Conservation (phyloP, 225 moss, liverwort and hornwort genomes). For the Sphagnum tenellum region DNA sequence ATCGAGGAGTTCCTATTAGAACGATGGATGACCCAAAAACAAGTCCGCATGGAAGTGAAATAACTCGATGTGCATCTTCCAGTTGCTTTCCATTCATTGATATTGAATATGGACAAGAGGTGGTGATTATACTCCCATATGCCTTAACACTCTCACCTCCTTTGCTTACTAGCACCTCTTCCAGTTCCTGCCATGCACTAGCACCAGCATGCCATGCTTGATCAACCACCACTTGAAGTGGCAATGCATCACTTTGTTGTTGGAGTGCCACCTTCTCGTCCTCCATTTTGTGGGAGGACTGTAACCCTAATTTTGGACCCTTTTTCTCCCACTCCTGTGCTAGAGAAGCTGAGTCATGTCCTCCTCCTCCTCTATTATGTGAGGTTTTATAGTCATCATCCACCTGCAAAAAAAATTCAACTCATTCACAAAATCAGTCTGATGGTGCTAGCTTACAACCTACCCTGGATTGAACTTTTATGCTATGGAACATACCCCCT, state of each 20-base stretch:
- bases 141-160: not conserved
- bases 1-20: conserved; percentile 33
- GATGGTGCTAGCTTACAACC: no score
- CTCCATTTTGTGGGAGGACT: not conserved
- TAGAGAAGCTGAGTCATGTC: not conserved
- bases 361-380: no score
- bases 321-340: not conserved
- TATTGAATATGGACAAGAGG: conserved; percentile 34
- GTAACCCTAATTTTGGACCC: not conserved
- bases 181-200: conserved; percentile 43
- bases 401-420: no score
- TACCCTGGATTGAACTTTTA: no score
- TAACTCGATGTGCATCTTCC: conserved; percentile 24
- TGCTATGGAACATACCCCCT: no score
- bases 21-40: conserved; percentile 54
- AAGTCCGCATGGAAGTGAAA: conserved; percentile 48
- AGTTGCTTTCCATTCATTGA: conserved; percentile 17
- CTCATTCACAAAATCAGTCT: no score
- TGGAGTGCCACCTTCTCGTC: not conserved
- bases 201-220: conserved; percentile 49
- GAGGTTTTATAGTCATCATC: no score
- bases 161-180: conserved; percentile 2
- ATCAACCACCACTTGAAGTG: conserved; percentile 33
- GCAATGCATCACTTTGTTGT: conserved; percentile 6
- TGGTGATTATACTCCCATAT: conserved; percentile 9